Percentiles rank a stretch among this genome's conserved stretches.
phyloP scores from a whole-genome alignment of 768 basidiomycete species.

The Asterophora parasitica region DNA sequence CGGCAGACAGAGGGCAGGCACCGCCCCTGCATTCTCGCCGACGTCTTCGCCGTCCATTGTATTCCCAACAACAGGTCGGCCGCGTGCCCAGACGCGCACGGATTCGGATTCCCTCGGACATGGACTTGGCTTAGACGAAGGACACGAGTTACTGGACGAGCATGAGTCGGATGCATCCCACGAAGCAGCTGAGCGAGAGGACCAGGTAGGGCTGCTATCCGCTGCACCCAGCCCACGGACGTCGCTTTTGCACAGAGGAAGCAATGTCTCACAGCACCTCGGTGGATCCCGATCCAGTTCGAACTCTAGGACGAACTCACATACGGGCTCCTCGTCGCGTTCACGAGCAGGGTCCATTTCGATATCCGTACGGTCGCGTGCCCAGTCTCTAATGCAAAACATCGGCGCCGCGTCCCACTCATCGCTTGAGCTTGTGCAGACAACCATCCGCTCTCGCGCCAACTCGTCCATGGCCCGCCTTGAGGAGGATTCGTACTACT shows the following conservation, averaged over 20 bases:
- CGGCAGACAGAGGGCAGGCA: conserved; percentile 27
- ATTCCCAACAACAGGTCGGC: conserved; percentile 25
- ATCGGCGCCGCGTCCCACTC: conserved; percentile 57
- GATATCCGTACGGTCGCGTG: conserved; percentile 54
- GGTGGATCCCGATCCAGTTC: conserved; percentile 31
- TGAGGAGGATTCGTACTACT: conserved; percentile 46
- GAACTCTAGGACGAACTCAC: conserved; percentile 27
- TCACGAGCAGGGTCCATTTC: conserved; percentile 38
- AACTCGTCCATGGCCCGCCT: conserved; percentile 68
- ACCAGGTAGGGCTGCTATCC: conserved; percentile 52
- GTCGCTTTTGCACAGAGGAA: conserved; percentile 39
- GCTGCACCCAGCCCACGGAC: conserved; percentile 45
- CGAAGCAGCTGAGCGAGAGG: conserved; percentile 60
- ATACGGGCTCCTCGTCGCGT: conserved; percentile 35
- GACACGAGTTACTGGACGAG: conserved; percentile 30
- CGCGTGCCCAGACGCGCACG: conserved; percentile 11
- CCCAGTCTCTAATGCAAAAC: conserved; percentile 65
- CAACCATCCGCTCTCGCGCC: conserved; percentile 44
- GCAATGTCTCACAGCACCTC: conserved; percentile 27
- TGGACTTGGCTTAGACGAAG: conserved; percentile 10
- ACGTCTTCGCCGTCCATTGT: conserved; percentile 15
- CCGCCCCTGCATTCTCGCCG: conserved; percentile 27
- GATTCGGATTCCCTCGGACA: conserved; percentile 6
- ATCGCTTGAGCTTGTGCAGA: conserved; percentile 52
- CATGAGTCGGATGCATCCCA: conserved; percentile 47